Conservation (phyloP, 305 asterid species). For the Salvia sclarea region DNA sequence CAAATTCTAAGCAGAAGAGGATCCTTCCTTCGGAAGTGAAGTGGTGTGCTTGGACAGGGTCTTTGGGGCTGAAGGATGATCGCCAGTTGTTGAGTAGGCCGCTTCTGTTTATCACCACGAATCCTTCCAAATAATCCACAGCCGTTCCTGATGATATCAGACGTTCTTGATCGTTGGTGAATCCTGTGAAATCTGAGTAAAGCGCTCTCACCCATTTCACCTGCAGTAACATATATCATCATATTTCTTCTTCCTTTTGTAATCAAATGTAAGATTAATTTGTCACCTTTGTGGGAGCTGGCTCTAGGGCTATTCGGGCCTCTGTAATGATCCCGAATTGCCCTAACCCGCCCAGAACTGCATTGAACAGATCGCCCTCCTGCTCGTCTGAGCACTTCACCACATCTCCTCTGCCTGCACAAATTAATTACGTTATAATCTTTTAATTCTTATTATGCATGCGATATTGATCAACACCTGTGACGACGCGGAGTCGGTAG, state of each 20-base stretch:
- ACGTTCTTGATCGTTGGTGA: constrained; percentile 69
- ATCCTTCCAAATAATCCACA: constrained; percentile 87
- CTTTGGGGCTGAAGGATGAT: constrained; percentile 73
- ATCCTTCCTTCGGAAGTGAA: constrained; percentile 73
- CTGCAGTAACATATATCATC: constrained; percentile 40
- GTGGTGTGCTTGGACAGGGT: constrained; percentile 58
- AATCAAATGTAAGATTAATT: not conserved
- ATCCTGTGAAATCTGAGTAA: constrained; percentile 70
- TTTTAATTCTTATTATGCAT: no score
- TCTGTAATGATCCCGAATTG: constrained; percentile 89
- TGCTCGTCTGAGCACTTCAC: constrained; percentile 69
- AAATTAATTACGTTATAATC: not conserved
- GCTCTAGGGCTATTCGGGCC: constrained; percentile 81
- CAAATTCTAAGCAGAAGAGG: constrained; percentile 80
- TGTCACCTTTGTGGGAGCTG: constrained; percentile 72
- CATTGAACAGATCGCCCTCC: constrained; percentile 70
- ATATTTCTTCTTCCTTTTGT: not conserved
- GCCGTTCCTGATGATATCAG: constrained; percentile 60
- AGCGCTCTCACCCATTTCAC: constrained; percentile 91
- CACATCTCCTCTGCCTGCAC: constrained; percentile 77
- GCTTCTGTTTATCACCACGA: constrained; percentile 70
- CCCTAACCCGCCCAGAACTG: constrained; percentile 91
- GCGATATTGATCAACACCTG: constrained; percentile 50
- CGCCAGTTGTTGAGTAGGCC: constrained; percentile 80
- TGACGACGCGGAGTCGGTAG: constrained; percentile 79